phyloP scores from a whole-genome alignment of 257 asterid species.

The Solanum sitiens region DNA sequence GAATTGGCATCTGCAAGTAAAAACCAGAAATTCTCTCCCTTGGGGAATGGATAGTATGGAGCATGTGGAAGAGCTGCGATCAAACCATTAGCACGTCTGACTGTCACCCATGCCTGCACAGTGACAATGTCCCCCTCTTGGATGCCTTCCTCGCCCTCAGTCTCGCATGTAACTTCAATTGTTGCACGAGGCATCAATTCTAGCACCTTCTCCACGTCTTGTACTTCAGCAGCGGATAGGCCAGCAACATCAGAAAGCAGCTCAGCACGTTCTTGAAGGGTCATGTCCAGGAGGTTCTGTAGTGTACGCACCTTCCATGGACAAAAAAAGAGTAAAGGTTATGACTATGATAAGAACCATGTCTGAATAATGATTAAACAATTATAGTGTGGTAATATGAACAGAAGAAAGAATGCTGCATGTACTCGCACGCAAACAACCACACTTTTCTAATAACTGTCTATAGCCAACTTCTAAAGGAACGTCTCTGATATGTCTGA shows the following conservation, averaged over 20 bases:
- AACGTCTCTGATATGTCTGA: not conserved
- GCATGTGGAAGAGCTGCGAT: slow-evolving; percentile 63
- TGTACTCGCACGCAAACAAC: not conserved
- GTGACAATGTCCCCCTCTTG: slow-evolving; percentile 86
- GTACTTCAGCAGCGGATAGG: slow-evolving; percentile 39
- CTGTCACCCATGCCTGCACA: slow-evolving; percentile 67
- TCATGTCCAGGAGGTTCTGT: slow-evolving; percentile 51
- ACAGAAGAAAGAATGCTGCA: not conserved
- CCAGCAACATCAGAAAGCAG: slow-evolving; percentile 55
- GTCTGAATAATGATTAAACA: not conserved
- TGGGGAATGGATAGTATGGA: slow-evolving; percentile 70
- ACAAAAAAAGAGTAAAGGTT: not conserved
- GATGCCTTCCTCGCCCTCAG: slow-evolving; percentile 89
- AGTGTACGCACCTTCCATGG: slow-evolving; percentile 46
- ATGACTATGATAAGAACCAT: not conserved
- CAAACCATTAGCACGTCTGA: slow-evolving; percentile 66
- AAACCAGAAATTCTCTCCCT: slow-evolving; percentile 91
- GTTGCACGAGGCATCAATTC: slow-evolving; percentile 58
- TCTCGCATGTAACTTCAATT: slow-evolving; percentile 61
- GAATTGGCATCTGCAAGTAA: slow-evolving; percentile 63
- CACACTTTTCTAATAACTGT: not conserved
- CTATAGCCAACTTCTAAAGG: not conserved
- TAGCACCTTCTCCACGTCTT: slow-evolving; percentile 70
- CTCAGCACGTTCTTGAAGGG: slow-evolving; percentile 44
- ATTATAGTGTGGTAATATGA: not conserved